Percentiles rank a stretch among this genome's conserved stretches.
Conservation (phyloP, 441 rosid genomes). For the Isatis lusitanica region DNA sequence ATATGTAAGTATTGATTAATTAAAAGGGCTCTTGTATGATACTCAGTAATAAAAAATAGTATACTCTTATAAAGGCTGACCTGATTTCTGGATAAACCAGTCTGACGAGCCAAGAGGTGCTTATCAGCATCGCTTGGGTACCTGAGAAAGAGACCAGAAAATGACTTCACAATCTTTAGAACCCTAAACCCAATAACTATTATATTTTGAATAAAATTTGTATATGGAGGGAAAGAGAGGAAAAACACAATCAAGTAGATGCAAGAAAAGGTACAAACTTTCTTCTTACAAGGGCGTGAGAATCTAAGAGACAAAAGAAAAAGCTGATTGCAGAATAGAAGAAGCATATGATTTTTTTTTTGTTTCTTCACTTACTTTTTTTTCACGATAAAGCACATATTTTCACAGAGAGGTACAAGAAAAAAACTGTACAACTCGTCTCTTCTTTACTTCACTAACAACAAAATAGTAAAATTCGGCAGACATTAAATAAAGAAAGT, state of each 20-base stretch:
- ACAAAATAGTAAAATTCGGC: constrained; percentile 37
- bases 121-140: constrained; percentile 99
- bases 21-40: constrained; percentile 16
- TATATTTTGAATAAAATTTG: not conserved
- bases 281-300: constrained; percentile 64
- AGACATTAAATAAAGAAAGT: constrained; percentile 36
- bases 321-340: constrained; percentile 42
- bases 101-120: constrained; percentile 96
- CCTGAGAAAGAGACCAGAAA: constrained; percentile 90
- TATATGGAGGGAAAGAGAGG: not conserved
- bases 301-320: constrained; percentile 62
- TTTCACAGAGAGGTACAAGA: constrained; percentile 26
- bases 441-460: constrained; percentile 37
- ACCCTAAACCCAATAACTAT: constrained; percentile 28
- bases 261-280: constrained; percentile 37
- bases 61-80: constrained; percentile 42
- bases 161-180: constrained; percentile 52
- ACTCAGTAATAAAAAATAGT: not conserved
- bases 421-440: constrained; percentile 27
- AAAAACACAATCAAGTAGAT: constrained; percentile 36
- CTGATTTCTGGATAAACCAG: constrained; percentile 98
- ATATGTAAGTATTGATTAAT: not conserved
- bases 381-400: constrained; percentile 35
- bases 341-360: constrained; percentile 27
- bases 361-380: constrained; percentile 7